Base-by-base conservation (phyloP, 768 basidiomycete genomes). In the Lentinula raphanica region DNA sequence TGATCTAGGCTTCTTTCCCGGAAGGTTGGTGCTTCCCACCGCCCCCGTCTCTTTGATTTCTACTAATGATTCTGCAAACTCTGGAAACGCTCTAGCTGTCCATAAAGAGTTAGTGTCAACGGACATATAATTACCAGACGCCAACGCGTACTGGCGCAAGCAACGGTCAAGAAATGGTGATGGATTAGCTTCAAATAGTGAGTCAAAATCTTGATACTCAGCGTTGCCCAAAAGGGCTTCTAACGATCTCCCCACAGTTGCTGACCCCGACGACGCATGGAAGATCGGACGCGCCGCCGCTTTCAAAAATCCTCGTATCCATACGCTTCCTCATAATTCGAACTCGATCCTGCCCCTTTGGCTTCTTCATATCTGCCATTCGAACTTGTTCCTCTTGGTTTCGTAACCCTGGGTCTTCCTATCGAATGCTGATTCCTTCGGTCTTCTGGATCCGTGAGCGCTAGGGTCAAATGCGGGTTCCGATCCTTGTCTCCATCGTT, bases 151-250 rank as follows among this genome's bases (percentile, higher is more conserved):
- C 32, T 8, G 32, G 7, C 32, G n/a, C 32, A 32, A 32, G 32
- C 32, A 32, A 12, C 12, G 38, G 39, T 53, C 58, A 25, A 17
- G 57, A 17, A 3, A n/a, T 4, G 21, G 21, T 1, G 36, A n/a
- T 8, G 54, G 54, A 44, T 27, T 42, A 28, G 29, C 5, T 13
- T 38, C 39, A 3, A 55, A 40, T 13, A 55, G 29, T 21, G 54
- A 55, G 44, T 55, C 54, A 21, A 42, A 44, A n/a, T 55, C 39
- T 11, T 38, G 44, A 44, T 6, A 55, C 54, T 42, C 54, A 42
- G 7, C 25, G 38, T 45, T 55, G 3, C 54, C 54, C 54, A 55
- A 56, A 1, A 63, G n/a, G 1, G 58, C 59, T 57, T 63, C 62
- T 3, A 63, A 27, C 0, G 60, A 63, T 54, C 62, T 63, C 46